Evolutionary conservation across 2,329 filamentous ascomycete genomes (phyloP).

Genomic region (Ophiostoma pallidulum): DNA sequence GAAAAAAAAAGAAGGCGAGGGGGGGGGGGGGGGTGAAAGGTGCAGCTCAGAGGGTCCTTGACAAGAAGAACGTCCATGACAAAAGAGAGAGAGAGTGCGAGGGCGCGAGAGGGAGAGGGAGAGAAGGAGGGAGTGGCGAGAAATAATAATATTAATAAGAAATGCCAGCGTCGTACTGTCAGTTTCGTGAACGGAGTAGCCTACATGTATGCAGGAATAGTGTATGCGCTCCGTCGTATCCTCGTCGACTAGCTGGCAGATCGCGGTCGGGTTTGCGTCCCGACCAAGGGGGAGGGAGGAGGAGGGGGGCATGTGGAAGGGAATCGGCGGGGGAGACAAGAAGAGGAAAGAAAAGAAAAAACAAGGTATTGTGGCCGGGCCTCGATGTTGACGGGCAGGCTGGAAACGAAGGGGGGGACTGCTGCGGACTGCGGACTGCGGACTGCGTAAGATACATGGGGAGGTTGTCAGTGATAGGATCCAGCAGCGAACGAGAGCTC

Average conservation of each 20-base stretch:
- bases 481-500: too few species aligned
- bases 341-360: background rate
- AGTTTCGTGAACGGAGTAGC: too few species aligned
- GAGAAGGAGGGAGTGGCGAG: too few species aligned
- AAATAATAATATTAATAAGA: too few species aligned
- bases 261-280: constrained; percentile 4
- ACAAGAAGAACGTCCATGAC: background rate
- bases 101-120: too few species aligned
- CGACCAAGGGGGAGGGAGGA: too few species aligned
- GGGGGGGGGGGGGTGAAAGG: background rate
- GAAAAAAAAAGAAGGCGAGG: constrained; percentile 14
- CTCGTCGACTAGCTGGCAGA: constrained; percentile 1
- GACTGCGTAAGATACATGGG: too few species aligned
- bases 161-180: too few species aligned
- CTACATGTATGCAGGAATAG: too few species aligned
- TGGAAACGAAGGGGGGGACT: background rate
- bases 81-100: background rate
- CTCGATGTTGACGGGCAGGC: background rate
- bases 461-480: too few species aligned
- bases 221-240: background rate
- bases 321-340: background rate
- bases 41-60: constrained; percentile 1
- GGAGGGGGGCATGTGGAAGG: constrained; percentile 1
- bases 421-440: too few species aligned
- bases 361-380: background rate